Percentiles rank a stretch among this genome's conserved stretches.
These are phyloP conservation scores for Dunaliella primolecta DNA, from an alignment of 139 green algal species.

Conservation along the genomic window DNA sequence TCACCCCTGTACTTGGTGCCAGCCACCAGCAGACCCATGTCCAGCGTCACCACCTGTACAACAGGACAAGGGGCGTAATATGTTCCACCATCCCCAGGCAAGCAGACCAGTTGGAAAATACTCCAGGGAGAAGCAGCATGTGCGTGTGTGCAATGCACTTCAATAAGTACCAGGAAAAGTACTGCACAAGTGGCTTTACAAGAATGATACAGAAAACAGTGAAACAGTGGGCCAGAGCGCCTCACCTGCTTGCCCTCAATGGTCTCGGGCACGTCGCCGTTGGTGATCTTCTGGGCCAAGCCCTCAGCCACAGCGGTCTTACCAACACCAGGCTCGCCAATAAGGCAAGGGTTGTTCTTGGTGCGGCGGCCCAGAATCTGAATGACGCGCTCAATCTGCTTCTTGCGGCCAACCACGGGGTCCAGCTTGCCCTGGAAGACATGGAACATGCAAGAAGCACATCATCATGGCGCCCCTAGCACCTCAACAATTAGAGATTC, in stretches of 20 bases:
- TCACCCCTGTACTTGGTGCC: slow-evolving; percentile 99
- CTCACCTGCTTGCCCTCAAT: slow-evolving; percentile 99
- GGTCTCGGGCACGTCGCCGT: slow-evolving; percentile 95
- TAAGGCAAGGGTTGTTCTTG: slow-evolving; percentile 98
- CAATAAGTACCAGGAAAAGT: too few relatives aligned
- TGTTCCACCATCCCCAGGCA: too few relatives aligned
- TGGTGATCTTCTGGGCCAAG: slow-evolving; percentile 91
- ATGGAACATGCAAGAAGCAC: neutral
- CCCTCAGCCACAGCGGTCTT: slow-evolving; percentile 99
- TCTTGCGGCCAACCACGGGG: slow-evolving; percentile 90
- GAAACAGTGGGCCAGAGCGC: too few relatives aligned
- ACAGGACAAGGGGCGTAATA: neutral
- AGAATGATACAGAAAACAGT: too few relatives aligned
- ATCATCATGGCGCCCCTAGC: too few relatives aligned
- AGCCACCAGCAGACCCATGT: slow-evolving; percentile 98
- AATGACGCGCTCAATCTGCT: slow-evolving; percentile 98
- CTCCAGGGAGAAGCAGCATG: too few relatives aligned
- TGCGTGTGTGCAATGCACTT: too few relatives aligned
- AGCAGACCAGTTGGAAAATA: too few relatives aligned
- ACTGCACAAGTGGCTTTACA: too few relatives aligned
- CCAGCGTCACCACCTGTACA: slow-evolving; percentile 89
- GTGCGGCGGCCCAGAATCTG: slow-evolving; percentile 92
- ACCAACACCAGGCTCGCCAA: slow-evolving; percentile 96
- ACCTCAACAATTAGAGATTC: neutral
- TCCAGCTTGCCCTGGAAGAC: slow-evolving; percentile 99